Evolutionary conservation across 1,284 basidiomycete species (phyloP), one percentile per base, ranked within the genome.

Genomic region (Golubevia sp.): DNA sequence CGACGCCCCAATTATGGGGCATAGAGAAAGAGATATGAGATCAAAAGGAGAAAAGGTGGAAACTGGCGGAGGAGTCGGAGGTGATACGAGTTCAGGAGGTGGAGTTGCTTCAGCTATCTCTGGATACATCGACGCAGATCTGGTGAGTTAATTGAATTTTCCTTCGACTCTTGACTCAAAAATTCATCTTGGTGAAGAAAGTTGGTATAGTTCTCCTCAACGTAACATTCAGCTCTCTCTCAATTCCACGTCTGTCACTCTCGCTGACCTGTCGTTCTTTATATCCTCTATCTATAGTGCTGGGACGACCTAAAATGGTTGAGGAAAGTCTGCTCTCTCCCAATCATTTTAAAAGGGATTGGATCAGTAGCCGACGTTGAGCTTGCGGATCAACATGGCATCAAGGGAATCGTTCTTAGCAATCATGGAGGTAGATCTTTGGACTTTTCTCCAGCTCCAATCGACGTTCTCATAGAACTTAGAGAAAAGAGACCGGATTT

Each of bases 1-100:
- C 2, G 94, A 97, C 85, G 93, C 93, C 5, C 87, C 92, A 3
- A 89, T 92, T 6, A 88, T 92, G 5, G 91, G 93, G 13, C 94
- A 94, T 77, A 88, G 94, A 49, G 94, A 97, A 84, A 85, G 89
- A 53, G 94, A 97, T 74, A 82, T 86, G 75, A 76, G 87, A 5
- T 66, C 76, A 5, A 85, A 85, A 63, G 82, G 82, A 15, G 81
- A 84, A 26, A 72, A 77, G 23, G 78, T 30, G 85, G 84, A 73
- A 84, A 77, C 55, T 84, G 3, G 79, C 75, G 2, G 78, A 71
- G 11, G 82, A 79, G 15, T 80, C 80, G 3, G 74, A 67, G 30
- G 77, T 77, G 44, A 67, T 57, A 26, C 68, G 69, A 5, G 72
- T 71, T 23, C 73, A 73, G 63, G 84, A 76, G 58, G 73, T 2